Evolutionary conservation across 352 stramenopile genomes (phyloP).

Genomic region (Phytophthora sp.): DNA sequence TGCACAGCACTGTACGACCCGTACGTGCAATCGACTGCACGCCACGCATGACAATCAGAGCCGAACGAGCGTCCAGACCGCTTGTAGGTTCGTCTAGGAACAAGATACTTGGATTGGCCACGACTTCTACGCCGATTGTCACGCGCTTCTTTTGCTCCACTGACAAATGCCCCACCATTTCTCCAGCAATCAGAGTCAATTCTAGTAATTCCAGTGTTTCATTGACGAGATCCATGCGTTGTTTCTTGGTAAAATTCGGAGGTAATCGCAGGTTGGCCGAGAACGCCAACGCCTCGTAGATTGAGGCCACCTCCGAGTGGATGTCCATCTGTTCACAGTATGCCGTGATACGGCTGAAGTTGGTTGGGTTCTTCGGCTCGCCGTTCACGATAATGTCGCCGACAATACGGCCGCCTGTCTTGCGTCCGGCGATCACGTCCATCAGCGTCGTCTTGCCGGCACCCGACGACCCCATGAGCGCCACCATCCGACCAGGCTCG

Average conservation of each 20-base stretch:
- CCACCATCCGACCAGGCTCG: conserved; percentile 22
- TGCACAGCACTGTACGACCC: no score
- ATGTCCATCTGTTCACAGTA: conserved; percentile 52
- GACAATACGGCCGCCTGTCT: conserved; percentile 62
- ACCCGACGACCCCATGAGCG: conserved; percentile 62
- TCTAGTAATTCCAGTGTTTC: conserved; percentile 64
- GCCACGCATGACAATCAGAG: conserved; percentile 37
- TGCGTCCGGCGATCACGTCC: conserved; percentile 60
- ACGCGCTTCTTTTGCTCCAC: no score
- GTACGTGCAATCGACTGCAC: conserved; percentile 88
- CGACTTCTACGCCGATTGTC: no score
- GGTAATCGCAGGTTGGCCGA: conserved; percentile 82
- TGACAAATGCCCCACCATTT: conserved; percentile 54
- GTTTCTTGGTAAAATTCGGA: conserved; percentile 39
- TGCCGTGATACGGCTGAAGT: conserved; percentile 82
- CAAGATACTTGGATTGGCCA: conserved; percentile 93
- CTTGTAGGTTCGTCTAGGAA: conserved; percentile 95
- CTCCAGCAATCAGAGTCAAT: conserved; percentile 37
- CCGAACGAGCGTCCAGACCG: conserved; percentile 84
- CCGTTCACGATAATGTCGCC: conserved; percentile 91
- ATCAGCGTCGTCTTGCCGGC: conserved; percentile 68
- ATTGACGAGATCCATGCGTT: conserved; percentile 53
- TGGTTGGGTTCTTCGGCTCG: conserved; percentile 70
- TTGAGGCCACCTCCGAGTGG: conserved; percentile 54
- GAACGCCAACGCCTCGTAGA: conserved; percentile 88